phyloP scores from a whole-genome alignment of 306 rosid genomes.

The Dicorynia guianensis region DNA sequence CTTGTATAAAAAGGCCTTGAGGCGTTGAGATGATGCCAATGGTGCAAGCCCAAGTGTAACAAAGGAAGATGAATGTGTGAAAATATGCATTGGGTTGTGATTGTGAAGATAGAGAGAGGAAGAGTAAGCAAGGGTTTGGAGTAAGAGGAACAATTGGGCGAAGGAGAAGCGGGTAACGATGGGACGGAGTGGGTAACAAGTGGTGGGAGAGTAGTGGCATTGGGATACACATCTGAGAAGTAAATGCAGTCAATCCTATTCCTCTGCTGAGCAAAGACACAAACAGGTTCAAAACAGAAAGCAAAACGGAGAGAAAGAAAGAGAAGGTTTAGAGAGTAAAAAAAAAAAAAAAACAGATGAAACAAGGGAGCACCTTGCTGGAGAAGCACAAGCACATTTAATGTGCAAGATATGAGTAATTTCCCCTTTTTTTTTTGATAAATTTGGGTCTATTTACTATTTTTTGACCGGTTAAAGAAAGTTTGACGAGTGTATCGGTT shows the following conservation, averaged over 20 bases:
- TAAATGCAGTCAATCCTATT: background rate
- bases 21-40: constrained; percentile 17
- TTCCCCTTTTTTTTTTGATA: no score
- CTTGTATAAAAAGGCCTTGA: constrained; percentile 11
- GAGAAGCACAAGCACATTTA: no score
- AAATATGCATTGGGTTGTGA: constrained; percentile 17
- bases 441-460: no score
- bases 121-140: background rate
- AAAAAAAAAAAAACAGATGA: no score
- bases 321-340: no score
- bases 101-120: background rate
- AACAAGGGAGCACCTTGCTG: no score
- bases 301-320: no score
- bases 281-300: no score
- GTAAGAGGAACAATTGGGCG: background rate
- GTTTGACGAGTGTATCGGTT: no score
- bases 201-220: constrained; percentile 54
- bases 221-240: constrained; percentile 50
- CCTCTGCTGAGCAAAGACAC: background rate
- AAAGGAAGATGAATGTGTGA: constrained; percentile 39
- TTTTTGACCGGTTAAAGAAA: no score
- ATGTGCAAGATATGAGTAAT: no score
- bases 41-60: constrained; percentile 41
- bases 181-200: constrained; percentile 50
- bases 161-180: constrained; percentile 16